These are phyloP conservation scores for Volvox carteri DNA, from an alignment of 163 green algal genomes.

Conservation along the genomic window DNA sequence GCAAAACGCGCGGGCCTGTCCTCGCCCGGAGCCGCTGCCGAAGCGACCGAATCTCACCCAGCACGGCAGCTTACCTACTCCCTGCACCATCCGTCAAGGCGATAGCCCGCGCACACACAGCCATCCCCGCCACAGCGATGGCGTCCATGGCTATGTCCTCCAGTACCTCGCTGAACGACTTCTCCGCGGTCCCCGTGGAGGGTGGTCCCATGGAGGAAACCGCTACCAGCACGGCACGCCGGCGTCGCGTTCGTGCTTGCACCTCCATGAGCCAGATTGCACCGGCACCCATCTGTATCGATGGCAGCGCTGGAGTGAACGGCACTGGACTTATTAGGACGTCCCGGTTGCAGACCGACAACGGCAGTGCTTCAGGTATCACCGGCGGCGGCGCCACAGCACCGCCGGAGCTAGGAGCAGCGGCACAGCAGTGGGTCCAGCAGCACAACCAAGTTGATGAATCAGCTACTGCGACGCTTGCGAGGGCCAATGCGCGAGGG, in stretches of 20 bases:
- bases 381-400: background rate
- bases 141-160: background rate
- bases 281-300: no score
- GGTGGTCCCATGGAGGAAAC: background rate
- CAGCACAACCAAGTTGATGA: background rate
- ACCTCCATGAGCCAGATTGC: no score
- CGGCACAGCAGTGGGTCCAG: constrained; percentile 5
- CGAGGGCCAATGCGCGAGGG: no score
- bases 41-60: constrained; percentile 29
- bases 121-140: background rate
- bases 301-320: no score
- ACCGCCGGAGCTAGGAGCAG: background rate
- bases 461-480: no score
- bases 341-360: background rate
- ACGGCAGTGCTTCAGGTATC: background rate
- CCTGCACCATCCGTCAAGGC: background rate
- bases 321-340: no score
- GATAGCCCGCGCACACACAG: constrained; percentile 12
- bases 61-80: constrained; percentile 1
- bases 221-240: no score
- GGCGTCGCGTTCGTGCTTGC: no score
- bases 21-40: background rate
- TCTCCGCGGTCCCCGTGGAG: background rate
- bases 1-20: background rate
- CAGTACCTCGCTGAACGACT: background rate